Conservation (phyloP, 2,329 filamentous ascomycete species). For the Rhynchosporium agropyri region DNA sequence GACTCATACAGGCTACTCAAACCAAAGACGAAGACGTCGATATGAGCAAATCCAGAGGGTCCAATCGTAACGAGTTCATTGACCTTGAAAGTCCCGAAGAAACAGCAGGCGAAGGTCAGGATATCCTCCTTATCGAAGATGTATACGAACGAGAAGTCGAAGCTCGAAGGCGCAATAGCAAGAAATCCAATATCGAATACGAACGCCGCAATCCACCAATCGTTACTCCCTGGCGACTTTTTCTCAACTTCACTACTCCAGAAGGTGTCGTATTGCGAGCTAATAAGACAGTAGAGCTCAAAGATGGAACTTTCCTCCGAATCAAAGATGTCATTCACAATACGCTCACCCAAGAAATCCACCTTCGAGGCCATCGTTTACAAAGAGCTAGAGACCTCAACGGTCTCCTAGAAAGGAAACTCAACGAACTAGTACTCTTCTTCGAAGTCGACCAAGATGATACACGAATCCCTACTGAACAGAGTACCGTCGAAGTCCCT, state of each 20-base stretch:
- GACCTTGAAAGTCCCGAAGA: constrained; percentile 21
- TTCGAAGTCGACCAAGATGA: constrained; percentile 46
- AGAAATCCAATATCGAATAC: constrained; percentile 11
- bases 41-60: background rate
- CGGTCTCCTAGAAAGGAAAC: constrained; percentile 43
- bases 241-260: constrained; percentile 20
- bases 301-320: constrained; percentile 43
- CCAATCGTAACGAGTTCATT: constrained; percentile 3
- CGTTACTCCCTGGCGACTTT: constrained; percentile 27
- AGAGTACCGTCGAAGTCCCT: constrained; percentile 49
- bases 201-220: constrained; percentile 33
- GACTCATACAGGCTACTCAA: background rate
- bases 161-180: background rate
- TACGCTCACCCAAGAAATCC: constrained; percentile 33
- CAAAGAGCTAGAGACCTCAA: constrained; percentile 43
- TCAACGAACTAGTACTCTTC: constrained; percentile 51
- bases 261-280: constrained; percentile 42
- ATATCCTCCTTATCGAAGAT: constrained; percentile 19
- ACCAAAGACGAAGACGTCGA: background rate
- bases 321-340: constrained; percentile 45
- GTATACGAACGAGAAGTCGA: constrained; percentile 22
- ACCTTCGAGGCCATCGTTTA: constrained; percentile 48
- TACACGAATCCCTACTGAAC: constrained; percentile 38
- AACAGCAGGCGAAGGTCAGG: constrained; percentile 6
- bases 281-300: constrained; percentile 33